phyloP scores from a whole-genome alignment of 2,329 filamentous ascomycete species.

The Diplodia scrobiculata region DNA sequence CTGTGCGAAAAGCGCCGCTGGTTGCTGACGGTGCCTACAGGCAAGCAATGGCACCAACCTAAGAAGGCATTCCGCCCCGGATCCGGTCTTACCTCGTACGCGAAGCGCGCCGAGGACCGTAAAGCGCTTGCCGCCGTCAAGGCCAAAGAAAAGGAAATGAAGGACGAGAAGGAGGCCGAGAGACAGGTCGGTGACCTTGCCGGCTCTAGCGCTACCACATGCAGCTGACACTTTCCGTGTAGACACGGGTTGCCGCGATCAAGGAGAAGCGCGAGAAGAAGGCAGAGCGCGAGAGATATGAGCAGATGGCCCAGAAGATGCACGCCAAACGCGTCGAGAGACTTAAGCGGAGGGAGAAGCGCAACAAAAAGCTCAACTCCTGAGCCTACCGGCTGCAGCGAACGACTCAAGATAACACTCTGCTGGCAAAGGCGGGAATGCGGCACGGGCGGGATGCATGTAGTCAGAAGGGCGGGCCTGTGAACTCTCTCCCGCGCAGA shows the following conservation, averaged over 20 bases:
- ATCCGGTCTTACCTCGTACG: constrained; percentile 75
- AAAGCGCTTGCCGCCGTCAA: constrained; percentile 75
- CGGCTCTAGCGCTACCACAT: too few species aligned
- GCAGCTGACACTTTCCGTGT: constrained; percentile 28
- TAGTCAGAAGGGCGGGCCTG: neutral
- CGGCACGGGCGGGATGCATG: neutral
- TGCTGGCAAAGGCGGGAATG: neutral
- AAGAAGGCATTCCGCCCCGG: constrained; percentile 84
- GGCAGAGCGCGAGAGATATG: constrained; percentile 89
- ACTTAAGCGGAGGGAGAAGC: constrained; percentile 92
- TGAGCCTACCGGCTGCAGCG: constrained; percentile 35
- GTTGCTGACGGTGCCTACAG: constrained; percentile 51
- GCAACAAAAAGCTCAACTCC: constrained; percentile 73
- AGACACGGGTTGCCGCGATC: constrained; percentile 77
- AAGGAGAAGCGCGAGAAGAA: constrained; percentile 85
- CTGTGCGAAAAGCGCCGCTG: neutral
- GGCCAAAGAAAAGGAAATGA: constrained; percentile 92
- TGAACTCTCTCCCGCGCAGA: neutral
- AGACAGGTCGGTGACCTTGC: constrained; percentile 65
- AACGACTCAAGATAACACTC: neutral
- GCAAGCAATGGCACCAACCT: constrained; percentile 88
- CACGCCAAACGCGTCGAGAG: constrained; percentile 92
- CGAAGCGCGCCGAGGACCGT: constrained; percentile 71
- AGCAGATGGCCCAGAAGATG: constrained; percentile 97
- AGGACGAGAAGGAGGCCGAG: constrained; percentile 90